Base-by-base conservation (phyloP, 140 eudicot species). In the Oenanthe javanica region DNA sequence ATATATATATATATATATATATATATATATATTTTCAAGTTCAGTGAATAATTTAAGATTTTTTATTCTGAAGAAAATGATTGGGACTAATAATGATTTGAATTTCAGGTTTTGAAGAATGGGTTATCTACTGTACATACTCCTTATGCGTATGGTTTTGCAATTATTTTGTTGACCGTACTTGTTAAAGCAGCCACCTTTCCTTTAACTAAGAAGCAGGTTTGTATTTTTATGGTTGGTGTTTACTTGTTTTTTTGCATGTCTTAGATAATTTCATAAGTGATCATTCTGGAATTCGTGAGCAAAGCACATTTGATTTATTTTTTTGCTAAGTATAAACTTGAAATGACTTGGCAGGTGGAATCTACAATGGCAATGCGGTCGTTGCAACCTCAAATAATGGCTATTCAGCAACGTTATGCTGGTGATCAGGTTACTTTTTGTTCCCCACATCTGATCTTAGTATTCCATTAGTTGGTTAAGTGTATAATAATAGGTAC, bases 311-410 rank as follows among this genome's bases (percentile, higher is more conserved):
- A 9, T 49, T 13, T 49, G 14, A 49, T 2, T 72, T 47, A 0
- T 19, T 49, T 1, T 59, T 42, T 15, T 42, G 9, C 1, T 50
- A 27, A 23, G 2, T 45, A 42, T 15, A 45, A 52, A 12, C 18
- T 11, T 82, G n/a, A 48, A 67, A 64, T 13, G 50, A 12, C 21
- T 49, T 72, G 76, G 66, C 84, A 96, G 98, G 98, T 96, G 81
- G 98, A 96, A 87, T 96, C 98, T 79, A 89, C 93, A 21, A 93
- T 96, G 98, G 93, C 99, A 69, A 91, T 96, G 98, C 97, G 97
- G 77, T 89, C 98, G 45, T 75, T 96, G 91, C 86, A 88, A 84
- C 99, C 99, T 84, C 98, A 96, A 80, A 93, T 96, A 87, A 96
- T 91, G 84, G 99, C 91, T 83, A 91, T 96, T 79, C 98, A 96